Base-by-base conservation (phyloP, 2,329 filamentous ascomycete species). In the Trichoderma harzianum region DNA sequence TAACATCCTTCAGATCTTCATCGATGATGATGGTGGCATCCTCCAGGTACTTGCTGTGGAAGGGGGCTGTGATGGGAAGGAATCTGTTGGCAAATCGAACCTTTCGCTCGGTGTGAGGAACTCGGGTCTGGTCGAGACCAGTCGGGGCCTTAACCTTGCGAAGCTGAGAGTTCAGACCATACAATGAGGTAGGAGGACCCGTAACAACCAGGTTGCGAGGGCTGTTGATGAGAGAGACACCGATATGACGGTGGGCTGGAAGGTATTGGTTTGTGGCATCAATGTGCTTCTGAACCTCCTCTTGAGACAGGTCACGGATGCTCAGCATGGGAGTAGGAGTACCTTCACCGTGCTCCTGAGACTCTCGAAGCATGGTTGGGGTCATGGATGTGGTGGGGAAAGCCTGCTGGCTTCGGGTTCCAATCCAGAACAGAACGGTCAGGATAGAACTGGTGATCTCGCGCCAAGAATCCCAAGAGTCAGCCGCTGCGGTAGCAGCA, bases 341-440 rank as follows among this genome's bases (percentile, higher is more conserved):
- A n/a, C 97, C 97, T 84, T 99, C 96, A 67, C 96, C 95, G 80
- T 96, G 91, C 80, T 98, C 95, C 75, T 94, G 88, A 1, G 96
- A 98, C 83, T 99, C 96, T 80, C 95, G 93, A 69, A 99, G 88
- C 79, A 95, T 93, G 58, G 90, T 93, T 0, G 96, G 97, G 4
- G 95, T 94, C 78, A 99, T 88, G 39, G 96, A 98, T 4, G 96
- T 99, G 76, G 93, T 91, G 51, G 96, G 97, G 83, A 98, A 99
- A 2, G 95, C 95, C 83, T 99, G 96, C 82, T 99, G 96, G 82
- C 95, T 98, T 78, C 96, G 92, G 73, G 95, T 91, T 80, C 97
- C 96, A 76, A 99, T 97, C 96, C 96, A 99, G 87, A 99, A 99
- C 34, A 99, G 91, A 78, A 98, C 93, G 34, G 93, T 96, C 74